A percentile compares a stretch with the other conserved stretches of the same genome.
Conservation (phyloP, 148 eudicot genomes). For the Heliamphora exappendiculata region DNA sequence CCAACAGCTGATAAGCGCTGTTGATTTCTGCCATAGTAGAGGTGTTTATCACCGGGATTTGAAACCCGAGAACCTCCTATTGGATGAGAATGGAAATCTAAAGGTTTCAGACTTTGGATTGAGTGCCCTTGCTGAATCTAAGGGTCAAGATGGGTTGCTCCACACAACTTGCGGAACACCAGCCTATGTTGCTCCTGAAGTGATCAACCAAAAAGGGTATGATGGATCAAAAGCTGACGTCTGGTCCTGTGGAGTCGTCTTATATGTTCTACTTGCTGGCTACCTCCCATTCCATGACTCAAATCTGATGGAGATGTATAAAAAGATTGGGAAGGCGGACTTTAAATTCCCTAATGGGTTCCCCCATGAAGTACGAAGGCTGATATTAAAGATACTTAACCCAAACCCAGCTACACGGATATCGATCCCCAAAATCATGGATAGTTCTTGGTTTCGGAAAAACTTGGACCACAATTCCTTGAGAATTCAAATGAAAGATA, state of each 20-base stretch:
- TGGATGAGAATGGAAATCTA: conserved; percentile 22
- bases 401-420: conserved; percentile 22
- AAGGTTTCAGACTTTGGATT: conserved; percentile 30
- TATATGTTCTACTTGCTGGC: conserved; percentile 25
- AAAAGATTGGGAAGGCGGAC: conserved; percentile 18
- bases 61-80: conserved; percentile 24
- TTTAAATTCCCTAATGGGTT: conserved; percentile 23
- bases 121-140: conserved; percentile 24
- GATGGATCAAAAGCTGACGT: conserved; percentile 27
- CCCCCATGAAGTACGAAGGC: conserved; percentile 9
- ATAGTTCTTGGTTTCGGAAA: conserved; percentile 22
- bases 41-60: conserved; percentile 29
- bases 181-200: conserved; percentile 27
- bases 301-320: conserved; percentile 24
- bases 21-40: conserved; percentile 27
- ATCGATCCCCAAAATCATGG: conserved; percentile 15
- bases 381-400: conserved; percentile 20
- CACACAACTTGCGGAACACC: conserved; percentile 31
- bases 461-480: conserved; percentile 6
- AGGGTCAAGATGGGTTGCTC: conserved; percentile 24
- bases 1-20: conserved; percentile 15
- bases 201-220: conserved; percentile 22
- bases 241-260: conserved; percentile 29
- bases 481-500: conserved; percentile 4
- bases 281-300: conserved; percentile 24